A percentile compares a stretch with the other conserved stretches of the same genome.
Conservation (phyloP, 129 eudicot species). For the Chrysanthemum seticuspe region DNA sequence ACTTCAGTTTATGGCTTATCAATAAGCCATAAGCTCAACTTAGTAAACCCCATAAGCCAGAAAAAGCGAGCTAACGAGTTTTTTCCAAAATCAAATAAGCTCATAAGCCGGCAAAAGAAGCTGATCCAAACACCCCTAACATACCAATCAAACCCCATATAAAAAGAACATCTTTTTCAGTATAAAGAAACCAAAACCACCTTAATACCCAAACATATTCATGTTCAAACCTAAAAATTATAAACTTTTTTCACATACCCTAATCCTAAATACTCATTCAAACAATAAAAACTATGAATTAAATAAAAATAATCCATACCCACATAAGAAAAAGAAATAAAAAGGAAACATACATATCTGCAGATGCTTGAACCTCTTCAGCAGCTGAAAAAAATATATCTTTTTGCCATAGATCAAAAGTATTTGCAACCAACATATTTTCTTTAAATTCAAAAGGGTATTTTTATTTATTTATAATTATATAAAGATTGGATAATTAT, state of each 20-base stretch:
- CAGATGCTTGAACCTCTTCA: conserved; percentile 92
- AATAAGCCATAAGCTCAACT: no score
- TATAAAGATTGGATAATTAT: no score
- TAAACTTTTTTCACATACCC: not conserved
- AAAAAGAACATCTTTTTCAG: not conserved
- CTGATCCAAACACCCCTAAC: not conserved
- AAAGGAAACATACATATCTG: conserved; percentile 61
- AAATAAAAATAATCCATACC: conserved; percentile 9
- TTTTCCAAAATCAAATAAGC: no score
- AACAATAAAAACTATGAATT: conserved; percentile 12
- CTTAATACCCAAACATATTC: not conserved
- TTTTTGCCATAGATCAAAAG: conserved; percentile 92
- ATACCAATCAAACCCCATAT: conserved; percentile 22
- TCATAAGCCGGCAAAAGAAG: no score
- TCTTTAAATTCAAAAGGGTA: not conserved
- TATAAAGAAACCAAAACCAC: conserved; percentile 7
- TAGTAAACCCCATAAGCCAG: no score
- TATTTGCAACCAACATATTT: conserved; percentile 60
- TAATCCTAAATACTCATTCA: not conserved
- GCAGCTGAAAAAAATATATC: conserved; percentile 87
- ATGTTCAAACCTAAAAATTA: conserved; percentile 16
- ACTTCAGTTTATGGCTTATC: no score
- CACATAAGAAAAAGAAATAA: conserved; percentile 19
- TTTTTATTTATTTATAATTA: not conserved
- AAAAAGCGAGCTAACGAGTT: no score